Evolutionary conservation across 441 rosid genomes (phyloP), one percentile per base, ranked within the genome.

Genomic region (Bocquillonia castaneifolia): DNA sequence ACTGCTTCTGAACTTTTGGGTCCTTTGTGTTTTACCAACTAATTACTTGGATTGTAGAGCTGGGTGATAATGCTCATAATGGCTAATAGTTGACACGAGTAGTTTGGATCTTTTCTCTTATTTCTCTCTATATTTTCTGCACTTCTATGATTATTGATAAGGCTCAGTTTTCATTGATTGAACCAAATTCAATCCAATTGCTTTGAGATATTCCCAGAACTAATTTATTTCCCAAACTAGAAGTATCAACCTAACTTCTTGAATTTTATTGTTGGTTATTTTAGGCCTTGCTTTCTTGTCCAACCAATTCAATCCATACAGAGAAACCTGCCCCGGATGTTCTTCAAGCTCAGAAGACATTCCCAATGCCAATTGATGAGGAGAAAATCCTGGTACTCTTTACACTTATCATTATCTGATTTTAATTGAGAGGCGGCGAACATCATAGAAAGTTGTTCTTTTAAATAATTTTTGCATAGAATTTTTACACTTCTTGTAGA

Each of bases 281-380:
- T 39, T 70, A 86, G 89, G 91, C 91, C 67, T 80, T 84, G 59
- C 68, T 84, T 66, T 77, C 89, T 28, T 86, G 91, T 61, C 91
- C 91, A 0, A 86, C 91, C 1, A 81, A 83, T 14, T 86, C 89
- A 36, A 84, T 86, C 59, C 87, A 69, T 26, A 81, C 85, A 1
- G 84, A 81, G 74, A 79, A 74, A 68, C 87, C 85, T 37, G 76
- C 91, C 76, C 22, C 81, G 18, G 89, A 84, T 78, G 78, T 84
- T 64, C 40, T 76, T 66, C 70, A 74, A 76, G 89, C 81, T 73
- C 89, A 86, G 67, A 80, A 78, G 53, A 81, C 85, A 57, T 86
- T 86, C 55, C 91, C 89, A 28, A 44, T 76, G 40, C 78, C 86
- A 58, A 59, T 86, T 25, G 86, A 86, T 74, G 74, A 80, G 51